phyloP scores from a whole-genome alignment of 768 basidiomycete species.

The Tulasnella sp. region DNA sequence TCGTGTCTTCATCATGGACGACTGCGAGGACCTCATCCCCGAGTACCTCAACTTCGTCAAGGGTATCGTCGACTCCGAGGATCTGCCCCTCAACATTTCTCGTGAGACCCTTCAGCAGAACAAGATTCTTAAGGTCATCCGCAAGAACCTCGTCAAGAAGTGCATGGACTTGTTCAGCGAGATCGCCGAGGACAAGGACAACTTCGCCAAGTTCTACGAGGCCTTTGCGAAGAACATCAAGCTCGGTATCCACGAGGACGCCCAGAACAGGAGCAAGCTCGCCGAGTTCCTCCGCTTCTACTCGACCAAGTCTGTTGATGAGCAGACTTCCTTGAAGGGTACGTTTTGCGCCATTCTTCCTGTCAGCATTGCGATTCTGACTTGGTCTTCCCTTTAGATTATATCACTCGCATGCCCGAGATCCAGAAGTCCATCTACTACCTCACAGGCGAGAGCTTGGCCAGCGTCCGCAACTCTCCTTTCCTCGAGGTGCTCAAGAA shows the following conservation, averaged over 20 bases:
- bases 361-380: neutral
- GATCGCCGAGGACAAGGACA: conserved; percentile 99
- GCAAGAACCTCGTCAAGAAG: conserved; percentile 99
- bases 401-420: conserved; percentile 99
- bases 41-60: conserved; percentile 99
- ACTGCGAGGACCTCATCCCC: conserved; percentile 97
- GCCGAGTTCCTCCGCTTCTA: conserved; percentile 98
- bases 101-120: conserved; percentile 99
- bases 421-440: conserved; percentile 99
- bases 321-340: conserved; percentile 91
- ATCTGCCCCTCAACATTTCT: conserved; percentile 98
- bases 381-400: conserved; percentile 43
- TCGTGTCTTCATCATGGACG: conserved; percentile 99
- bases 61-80: conserved; percentile 99
- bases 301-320: conserved; percentile 88
- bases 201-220: conserved; percentile 93
- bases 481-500: conserved; percentile 99
- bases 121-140: conserved; percentile 99
- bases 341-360: conserved; percentile 18
- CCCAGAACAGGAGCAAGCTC: conserved; percentile 97
- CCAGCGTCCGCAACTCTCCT: conserved; percentile 81
- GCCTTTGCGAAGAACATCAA: conserved; percentile 99
- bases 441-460: conserved; percentile 95
- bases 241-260: conserved; percentile 98
- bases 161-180: conserved; percentile 87